Conservation (phyloP, 805 yeast genomes). For the Helenozyma rhizophorensis region DNA sequence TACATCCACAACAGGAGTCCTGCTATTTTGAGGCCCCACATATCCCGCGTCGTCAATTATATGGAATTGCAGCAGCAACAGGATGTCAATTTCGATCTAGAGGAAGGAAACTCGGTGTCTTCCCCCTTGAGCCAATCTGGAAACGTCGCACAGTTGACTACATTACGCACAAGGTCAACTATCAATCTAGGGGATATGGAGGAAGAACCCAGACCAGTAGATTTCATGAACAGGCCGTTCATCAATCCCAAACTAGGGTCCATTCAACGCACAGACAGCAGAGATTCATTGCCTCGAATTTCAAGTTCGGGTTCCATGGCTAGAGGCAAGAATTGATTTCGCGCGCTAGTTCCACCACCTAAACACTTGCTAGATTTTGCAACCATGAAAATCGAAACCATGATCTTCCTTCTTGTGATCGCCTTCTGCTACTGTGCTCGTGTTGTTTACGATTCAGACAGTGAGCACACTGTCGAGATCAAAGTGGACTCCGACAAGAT, state of each 20-base stretch:
- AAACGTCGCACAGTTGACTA: constrained; percentile 14
- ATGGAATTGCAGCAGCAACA: constrained; percentile 18
- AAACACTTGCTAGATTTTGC: too few relatives aligned
- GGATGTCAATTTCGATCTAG: constrained; percentile 23
- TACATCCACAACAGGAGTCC: constrained; percentile 7
- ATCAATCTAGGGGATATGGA: constrained; percentile 23
- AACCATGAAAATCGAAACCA: too few relatives aligned
- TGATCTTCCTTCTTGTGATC: too few relatives aligned
- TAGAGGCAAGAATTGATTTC: too few relatives aligned
- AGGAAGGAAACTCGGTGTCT: constrained; percentile 29
- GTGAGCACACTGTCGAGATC: not conserved
- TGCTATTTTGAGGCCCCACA: constrained; percentile 21
- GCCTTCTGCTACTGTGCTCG: not conserved
- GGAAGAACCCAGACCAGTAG: constrained; percentile 12
- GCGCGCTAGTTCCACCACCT: too few relatives aligned
- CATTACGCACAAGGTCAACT: constrained; percentile 35
- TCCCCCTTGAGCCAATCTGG: constrained; percentile 14
- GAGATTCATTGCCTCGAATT: constrained; percentile 9
- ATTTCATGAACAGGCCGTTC: constrained; percentile 37
- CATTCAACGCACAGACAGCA: constrained; percentile 8
- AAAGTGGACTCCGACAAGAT: not conserved
- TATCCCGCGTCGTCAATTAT: constrained; percentile 13
- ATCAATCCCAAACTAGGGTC: constrained; percentile 6
- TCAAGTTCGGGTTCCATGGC: constrained; percentile 9
- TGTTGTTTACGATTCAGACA: not conserved